A percentile compares a stretch with the other conserved stretches of the same genome.
Conservation (phyloP, 176 grass and related monocot species). For the Hordeum marinum region DNA sequence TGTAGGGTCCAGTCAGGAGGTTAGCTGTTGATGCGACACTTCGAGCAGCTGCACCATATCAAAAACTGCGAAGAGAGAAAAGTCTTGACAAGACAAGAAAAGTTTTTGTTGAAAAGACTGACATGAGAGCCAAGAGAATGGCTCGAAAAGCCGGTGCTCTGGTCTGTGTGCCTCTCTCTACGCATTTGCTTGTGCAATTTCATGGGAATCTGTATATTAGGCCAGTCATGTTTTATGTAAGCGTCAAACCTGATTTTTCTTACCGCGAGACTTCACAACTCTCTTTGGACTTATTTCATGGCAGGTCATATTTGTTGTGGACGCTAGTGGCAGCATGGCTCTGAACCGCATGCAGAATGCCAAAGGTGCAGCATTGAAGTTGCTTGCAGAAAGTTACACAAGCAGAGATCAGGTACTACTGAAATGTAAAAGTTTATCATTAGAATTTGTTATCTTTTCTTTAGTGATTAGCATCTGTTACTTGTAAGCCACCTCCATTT, state of each 20-base stretch:
- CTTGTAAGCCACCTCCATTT: neutral
- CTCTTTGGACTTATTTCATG: slow-evolving; percentile 22
- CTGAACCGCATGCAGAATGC: slow-evolving; percentile 99
- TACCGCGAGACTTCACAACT: neutral
- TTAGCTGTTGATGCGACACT: slow-evolving; percentile 97
- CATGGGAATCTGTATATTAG: neutral
- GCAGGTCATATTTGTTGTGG: slow-evolving; percentile 96
- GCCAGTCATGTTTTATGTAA: neutral
- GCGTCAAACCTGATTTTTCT: neutral
- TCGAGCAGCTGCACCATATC: slow-evolving; percentile 98
- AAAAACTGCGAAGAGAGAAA: slow-evolving; percentile 82
- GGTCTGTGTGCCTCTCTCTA: slow-evolving; percentile 36
- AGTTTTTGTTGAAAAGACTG: slow-evolving; percentile 96
- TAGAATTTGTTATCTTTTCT: neutral
- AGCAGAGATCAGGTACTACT: slow-evolving; percentile 86
- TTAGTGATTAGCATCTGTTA: neutral
- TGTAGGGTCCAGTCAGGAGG: slow-evolving; percentile 89
- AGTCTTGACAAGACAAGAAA: slow-evolving; percentile 61
- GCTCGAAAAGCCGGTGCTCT: slow-evolving; percentile 98
- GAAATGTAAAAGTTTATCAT: neutral
- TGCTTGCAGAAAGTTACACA: slow-evolving; percentile 98
- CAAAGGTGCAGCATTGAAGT: slow-evolving; percentile 89
- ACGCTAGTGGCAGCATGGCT: slow-evolving; percentile 99
- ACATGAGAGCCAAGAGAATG: slow-evolving; percentile 99
- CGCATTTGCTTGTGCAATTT: neutral